phyloP scores from a whole-genome alignment of 2,329 filamentous ascomycete species.

The Colletotrichum cuscutae region DNA sequence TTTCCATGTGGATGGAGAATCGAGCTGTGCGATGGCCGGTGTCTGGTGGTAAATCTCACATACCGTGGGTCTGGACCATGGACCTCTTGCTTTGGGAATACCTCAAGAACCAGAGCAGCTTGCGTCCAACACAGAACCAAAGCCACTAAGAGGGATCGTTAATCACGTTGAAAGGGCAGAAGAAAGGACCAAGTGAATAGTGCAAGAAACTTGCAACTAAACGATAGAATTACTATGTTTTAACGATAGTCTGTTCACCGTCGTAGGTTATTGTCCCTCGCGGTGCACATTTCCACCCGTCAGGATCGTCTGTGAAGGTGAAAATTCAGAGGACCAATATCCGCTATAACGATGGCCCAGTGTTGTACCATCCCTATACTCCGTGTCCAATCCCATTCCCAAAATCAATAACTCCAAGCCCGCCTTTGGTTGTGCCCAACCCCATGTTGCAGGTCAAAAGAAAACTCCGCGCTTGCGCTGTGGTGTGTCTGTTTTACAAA shows the following conservation, averaged over 20 bases:
- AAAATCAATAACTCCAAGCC: background rate
- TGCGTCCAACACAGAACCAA: too few relatives aligned
- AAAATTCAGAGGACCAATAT: background rate
- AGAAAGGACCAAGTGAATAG: background rate
- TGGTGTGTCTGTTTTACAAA: slow-evolving; percentile 27
- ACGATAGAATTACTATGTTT: slow-evolving; percentile 19
- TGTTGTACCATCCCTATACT: background rate
- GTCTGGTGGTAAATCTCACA: too few relatives aligned
- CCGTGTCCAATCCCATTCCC: background rate
- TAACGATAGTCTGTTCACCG: slow-evolving; percentile 30
- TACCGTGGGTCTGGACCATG: too few relatives aligned
- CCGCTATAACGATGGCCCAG: background rate
- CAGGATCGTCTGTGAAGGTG: background rate
- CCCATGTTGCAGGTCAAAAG: background rate
- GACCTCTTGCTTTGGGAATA: too few relatives aligned
- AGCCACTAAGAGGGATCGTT: too few relatives aligned
- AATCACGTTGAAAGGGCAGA: background rate
- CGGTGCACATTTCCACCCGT: background rate
- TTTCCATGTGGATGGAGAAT: background rate
- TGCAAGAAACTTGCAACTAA: slow-evolving; percentile 12
- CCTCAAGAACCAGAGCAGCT: too few relatives aligned
- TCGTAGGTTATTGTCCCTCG: background rate
- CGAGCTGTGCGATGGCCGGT: too few relatives aligned
- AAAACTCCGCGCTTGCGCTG: slow-evolving; percentile 35
- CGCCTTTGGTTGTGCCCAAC: background rate